Percentiles rank a stretch among this genome's conserved stretches.
Conservation (phyloP, 2,329 filamentous ascomycete species). For the Cladosporium sphaerospermum region DNA sequence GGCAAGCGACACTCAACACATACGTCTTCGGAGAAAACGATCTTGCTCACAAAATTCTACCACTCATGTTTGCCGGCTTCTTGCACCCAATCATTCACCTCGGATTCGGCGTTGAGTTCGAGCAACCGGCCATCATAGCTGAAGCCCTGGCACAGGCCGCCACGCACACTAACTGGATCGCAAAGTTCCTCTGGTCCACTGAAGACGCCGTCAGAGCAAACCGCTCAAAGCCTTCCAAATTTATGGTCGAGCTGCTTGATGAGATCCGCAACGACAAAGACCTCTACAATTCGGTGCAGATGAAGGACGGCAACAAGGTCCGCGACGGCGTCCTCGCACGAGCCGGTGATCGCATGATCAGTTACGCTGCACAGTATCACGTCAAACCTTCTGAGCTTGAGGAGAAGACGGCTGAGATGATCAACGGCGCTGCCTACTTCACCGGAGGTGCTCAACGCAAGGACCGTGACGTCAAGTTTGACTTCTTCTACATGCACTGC, state of each 20-base stretch:
- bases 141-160: conserved; percentile 72
- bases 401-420: conserved; percentile 60
- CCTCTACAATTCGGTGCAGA: conserved; percentile 45
- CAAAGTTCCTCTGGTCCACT: conserved; percentile 47
- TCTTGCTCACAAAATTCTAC: conserved; percentile 61
- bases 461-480: conserved; percentile 63
- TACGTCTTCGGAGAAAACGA: conserved; percentile 64
- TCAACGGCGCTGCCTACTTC: conserved; percentile 56
- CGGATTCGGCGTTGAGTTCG: conserved; percentile 77
- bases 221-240: conserved; percentile 23
- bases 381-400: conserved; percentile 50
- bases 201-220: conserved; percentile 42
- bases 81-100: conserved; percentile 79
- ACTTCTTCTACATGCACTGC: conserved; percentile 79
- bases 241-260: conserved; percentile 56
- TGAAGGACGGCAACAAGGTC: conserved; percentile 49
- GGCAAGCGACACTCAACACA: conserved; percentile 56
- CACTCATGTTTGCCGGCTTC: conserved; percentile 62
- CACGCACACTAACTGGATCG: conserved; percentile 56
- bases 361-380: conserved; percentile 50
- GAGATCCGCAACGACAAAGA: conserved; percentile 52
- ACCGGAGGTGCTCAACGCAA: conserved; percentile 58
- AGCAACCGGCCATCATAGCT: conserved; percentile 73
- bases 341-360: conserved; percentile 58
- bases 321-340: conserved; percentile 61